These are phyloP conservation scores for Fusarium tuaranense DNA, from an alignment of 2,329 filamentous ascomycete species.

Conservation along the genomic window DNA sequence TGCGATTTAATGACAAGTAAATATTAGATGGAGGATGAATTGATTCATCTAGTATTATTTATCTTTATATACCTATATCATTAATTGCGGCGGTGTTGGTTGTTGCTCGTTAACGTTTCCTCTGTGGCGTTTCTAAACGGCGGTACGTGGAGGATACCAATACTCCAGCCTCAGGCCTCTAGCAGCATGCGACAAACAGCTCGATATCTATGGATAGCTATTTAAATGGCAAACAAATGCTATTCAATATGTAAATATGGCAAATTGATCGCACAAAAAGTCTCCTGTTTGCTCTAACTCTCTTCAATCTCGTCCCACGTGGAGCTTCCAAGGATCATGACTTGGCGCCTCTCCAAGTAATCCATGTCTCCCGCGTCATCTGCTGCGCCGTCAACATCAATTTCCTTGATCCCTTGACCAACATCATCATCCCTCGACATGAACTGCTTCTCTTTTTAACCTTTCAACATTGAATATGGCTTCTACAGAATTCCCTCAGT, in stretches of 20 bases:
- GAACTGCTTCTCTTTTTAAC: not conserved
- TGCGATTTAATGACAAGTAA: not conserved
- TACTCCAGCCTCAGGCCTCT: not conserved
- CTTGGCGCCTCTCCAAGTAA: conserved; percentile 19
- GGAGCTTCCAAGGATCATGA: not conserved
- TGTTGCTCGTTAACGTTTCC: not conserved
- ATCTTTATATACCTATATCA: not conserved
- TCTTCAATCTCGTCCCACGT: not conserved
- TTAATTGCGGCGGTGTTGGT: not conserved
- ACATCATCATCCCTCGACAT: not conserved
- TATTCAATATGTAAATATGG: not conserved
- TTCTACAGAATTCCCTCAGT: conserved; percentile 48
- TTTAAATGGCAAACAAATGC: not conserved
- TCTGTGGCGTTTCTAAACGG: not conserved
- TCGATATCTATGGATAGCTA: not conserved
- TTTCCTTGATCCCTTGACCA: conserved; percentile 1
- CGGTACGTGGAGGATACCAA: not conserved
- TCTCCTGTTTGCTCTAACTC: not conserved
- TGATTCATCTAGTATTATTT: not conserved
- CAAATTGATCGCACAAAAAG: not conserved
- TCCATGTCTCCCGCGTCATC: conserved; percentile 27
- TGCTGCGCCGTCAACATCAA: conserved; percentile 20
- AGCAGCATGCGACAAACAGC: not conserved
- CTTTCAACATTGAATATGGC: conserved; percentile 10
- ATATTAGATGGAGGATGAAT: not conserved